A percentile compares a stretch with the other conserved stretches of the same genome.
Evolutionary conservation across 176 grass and related monocot species (phyloP).

Genomic region (Carex littledalei): DNA sequence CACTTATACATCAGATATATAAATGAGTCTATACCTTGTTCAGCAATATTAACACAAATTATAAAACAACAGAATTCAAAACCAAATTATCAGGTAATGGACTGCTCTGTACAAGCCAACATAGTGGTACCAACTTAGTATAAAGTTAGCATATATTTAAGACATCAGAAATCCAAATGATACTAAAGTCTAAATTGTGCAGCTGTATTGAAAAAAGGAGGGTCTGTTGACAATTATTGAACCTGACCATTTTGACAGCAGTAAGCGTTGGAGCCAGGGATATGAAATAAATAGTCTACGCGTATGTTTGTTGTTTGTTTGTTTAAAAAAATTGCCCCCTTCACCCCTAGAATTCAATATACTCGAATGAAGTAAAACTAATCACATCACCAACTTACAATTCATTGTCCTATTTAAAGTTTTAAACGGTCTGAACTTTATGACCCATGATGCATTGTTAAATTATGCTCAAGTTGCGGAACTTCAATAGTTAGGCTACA

Average conservation of each 20-base stretch:
- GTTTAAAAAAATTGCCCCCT: neutral
- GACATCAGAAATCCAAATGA: neutral
- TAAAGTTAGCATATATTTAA: neutral
- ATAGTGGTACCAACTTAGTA: conserved; percentile 19
- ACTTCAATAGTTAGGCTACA: neutral
- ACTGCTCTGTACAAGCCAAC: conserved; percentile 13
- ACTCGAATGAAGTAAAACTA: neutral
- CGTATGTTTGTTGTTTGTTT: neutral
- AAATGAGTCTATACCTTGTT: neutral
- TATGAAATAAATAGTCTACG: neutral
- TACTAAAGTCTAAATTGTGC: neutral
- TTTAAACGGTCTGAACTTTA: neutral
- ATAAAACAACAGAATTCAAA: conserved; percentile 15
- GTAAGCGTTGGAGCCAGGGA: neutral
- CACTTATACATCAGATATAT: conserved; percentile 12
- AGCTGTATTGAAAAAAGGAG: neutral
- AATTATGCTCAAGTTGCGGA: neutral
- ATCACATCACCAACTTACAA: neutral
- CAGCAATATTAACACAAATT: conserved; percentile 13
- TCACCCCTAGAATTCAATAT: neutral
- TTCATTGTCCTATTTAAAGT: neutral
- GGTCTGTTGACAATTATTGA: neutral
- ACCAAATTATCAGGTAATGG: conserved; percentile 21
- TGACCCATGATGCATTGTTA: neutral
- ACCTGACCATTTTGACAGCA: too few relatives aligned